phyloP scores from a whole-genome alignment of 2,329 filamentous ascomycete genomes.

The Coniosporium tulheliwenetii region DNA sequence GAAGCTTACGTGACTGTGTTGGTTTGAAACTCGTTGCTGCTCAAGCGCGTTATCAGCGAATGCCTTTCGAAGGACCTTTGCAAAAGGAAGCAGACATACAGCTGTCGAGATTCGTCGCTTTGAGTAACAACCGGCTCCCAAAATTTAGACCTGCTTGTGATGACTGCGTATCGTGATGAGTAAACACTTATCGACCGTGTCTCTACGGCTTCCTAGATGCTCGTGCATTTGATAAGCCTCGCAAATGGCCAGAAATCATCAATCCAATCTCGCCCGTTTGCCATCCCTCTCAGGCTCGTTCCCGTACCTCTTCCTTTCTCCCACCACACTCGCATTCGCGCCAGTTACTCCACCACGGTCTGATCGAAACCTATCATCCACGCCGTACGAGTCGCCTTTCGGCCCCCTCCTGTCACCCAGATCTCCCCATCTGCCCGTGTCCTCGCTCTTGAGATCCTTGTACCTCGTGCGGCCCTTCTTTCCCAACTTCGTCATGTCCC shows the following conservation, averaged over 20 bases:
- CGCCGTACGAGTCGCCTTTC: slow-evolving; percentile 23
- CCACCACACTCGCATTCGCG: slow-evolving; percentile 56
- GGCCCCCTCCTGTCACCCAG: slow-evolving; percentile 35
- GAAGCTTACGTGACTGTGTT: no score
- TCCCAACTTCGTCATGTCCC: slow-evolving; percentile 87
- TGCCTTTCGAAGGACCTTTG: no score
- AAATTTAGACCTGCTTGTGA: no score
- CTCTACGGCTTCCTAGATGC: no score
- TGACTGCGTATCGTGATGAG: no score
- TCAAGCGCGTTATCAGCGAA: no score
- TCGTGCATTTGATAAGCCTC: no score
- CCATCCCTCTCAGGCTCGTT: slow-evolving; percentile 23
- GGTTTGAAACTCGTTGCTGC: no score
- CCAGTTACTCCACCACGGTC: slow-evolving; percentile 45
- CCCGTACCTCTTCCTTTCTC: slow-evolving; percentile 37
- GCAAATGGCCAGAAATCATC: slow-evolving; percentile 3
- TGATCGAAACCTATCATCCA: slow-evolving; percentile 53
- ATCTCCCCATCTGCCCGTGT: slow-evolving; percentile 76
- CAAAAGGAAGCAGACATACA: no score
- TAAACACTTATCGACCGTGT: no score
- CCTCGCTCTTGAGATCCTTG: slow-evolving; percentile 72
- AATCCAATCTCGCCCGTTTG: slow-evolving; percentile 27
- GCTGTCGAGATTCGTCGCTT: no score
- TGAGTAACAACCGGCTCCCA: no score
- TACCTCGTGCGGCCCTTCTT: slow-evolving; percentile 87